Percentiles rank a stretch among this genome's conserved stretches.
Conservation (phyloP, 2,329 filamentous ascomycete species). For the Ophiostoma ulmi region DNA sequence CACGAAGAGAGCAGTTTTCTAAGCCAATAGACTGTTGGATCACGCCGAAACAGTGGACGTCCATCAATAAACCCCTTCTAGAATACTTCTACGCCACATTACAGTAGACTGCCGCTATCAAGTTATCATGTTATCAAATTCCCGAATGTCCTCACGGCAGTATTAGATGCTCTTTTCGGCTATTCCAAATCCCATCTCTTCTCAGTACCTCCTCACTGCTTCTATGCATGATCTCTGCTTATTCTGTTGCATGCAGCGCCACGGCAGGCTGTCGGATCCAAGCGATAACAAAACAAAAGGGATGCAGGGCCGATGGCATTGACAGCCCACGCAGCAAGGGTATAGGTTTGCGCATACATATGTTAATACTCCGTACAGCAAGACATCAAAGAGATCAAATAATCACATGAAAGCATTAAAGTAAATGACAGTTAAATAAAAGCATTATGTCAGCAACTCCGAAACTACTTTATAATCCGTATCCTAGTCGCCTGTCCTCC, state of each 20-base stretch:
- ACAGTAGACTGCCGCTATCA: not conserved
- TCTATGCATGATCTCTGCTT: not conserved
- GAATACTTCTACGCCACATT: conserved; percentile 9
- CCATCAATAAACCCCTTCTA: not conserved
- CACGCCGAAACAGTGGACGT: not conserved
- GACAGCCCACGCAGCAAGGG: not conserved
- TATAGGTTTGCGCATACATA: not conserved
- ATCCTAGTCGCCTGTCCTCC: not conserved
- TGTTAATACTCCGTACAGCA: not conserved
- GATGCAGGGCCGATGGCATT: not conserved
- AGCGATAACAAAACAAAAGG: not conserved
- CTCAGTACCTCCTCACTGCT: not conserved
- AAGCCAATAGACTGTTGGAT: no score
- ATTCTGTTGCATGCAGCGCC: not conserved
- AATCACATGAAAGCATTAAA: not conserved
- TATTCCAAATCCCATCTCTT: not conserved
- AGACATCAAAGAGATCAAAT: not conserved
- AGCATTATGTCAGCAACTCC: not conserved
- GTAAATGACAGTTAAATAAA: not conserved
- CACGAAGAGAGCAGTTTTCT: not conserved
- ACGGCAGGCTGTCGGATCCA: not conserved
- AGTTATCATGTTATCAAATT: not conserved
- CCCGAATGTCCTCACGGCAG: not conserved
- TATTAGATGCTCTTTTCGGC: not conserved
- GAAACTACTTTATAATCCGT: not conserved